Percentiles rank a stretch among this genome's conserved stretches.
phyloP scores from a whole-genome alignment of 345 rosid genomes.

The Carallia pectinifolia region DNA sequence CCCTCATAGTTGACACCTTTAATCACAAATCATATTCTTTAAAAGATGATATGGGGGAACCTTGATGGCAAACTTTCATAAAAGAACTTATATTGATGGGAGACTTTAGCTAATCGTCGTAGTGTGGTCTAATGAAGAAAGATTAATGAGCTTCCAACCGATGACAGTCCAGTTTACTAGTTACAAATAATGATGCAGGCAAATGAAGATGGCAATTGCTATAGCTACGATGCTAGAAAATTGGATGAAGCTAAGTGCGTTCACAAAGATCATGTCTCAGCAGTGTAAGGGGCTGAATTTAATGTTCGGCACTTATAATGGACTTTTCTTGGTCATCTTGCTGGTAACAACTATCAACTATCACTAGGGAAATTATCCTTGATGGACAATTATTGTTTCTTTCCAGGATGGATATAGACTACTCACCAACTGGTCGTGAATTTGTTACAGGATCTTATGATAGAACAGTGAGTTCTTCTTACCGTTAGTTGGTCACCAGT shows the following conservation, averaged over 20 bases:
- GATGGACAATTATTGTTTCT: not conserved
- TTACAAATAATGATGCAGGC: constrained; percentile 49
- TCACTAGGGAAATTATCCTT: constrained; percentile 1
- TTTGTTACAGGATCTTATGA: constrained; percentile 98
- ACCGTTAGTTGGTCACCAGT: not conserved
- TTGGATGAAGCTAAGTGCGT: constrained; percentile 85
- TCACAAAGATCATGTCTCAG: constrained; percentile 97
- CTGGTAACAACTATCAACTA: not conserved
- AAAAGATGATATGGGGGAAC: not conserved
- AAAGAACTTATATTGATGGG: no score
- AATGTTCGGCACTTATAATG: constrained; percentile 4
- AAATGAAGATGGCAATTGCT: constrained; percentile 94
- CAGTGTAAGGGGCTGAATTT: constrained; percentile 63
- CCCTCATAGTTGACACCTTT: not conserved
- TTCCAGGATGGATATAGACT: constrained; percentile 94
- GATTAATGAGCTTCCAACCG: no score
- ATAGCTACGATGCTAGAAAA: constrained; percentile 88
- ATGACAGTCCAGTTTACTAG: not conserved
- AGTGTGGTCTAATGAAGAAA: no score
- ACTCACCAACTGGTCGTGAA: constrained; percentile 96
- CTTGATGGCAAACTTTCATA: no score
- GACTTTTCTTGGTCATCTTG: not conserved
- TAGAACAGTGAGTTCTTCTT: constrained; percentile 61
- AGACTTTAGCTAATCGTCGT: no score
- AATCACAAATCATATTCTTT: not conserved